Conservation (phyloP, 805 yeast genomes). For the Sugiyamaella chiloensis region DNA sequence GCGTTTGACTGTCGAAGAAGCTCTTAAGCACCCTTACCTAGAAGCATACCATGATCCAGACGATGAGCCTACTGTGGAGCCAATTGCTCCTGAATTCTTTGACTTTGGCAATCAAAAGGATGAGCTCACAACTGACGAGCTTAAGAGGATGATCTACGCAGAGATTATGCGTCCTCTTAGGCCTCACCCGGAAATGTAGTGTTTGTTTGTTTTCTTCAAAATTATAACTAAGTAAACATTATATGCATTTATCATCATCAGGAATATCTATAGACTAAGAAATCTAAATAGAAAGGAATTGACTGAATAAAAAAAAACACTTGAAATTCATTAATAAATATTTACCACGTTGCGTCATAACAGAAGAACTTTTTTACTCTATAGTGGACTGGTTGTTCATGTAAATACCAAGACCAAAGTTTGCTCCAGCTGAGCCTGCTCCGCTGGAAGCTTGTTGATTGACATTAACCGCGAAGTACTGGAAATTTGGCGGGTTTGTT, state of each 20-base stretch:
- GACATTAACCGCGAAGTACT: not conserved
- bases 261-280: no score
- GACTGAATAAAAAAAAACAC: not conserved
- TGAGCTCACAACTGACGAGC: slow-evolving; percentile 67
- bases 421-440: slow-evolving; percentile 3
- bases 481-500: not conserved
- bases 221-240: no score
- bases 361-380: not conserved
- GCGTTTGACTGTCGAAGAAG: slow-evolving; percentile 80
- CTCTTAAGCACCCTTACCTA: slow-evolving; percentile 82
- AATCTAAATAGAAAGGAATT: no score
- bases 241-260: no score
- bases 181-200: no score
- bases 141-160: slow-evolving; percentile 72
- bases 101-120: slow-evolving; percentile 85
- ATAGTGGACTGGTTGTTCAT: not conserved
- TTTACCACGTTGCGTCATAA: slow-evolving; percentile 5
- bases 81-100: slow-evolving; percentile 82
- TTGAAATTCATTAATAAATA: not conserved
- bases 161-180: slow-evolving; percentile 66
- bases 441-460: not conserved
- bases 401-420: slow-evolving; percentile 7
- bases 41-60: slow-evolving; percentile 88
- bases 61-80: slow-evolving; percentile 85
- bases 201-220: no score